Conservation (phyloP, 2,329 filamentous ascomycete species). For the Rutstroemia sp. region DNA sequence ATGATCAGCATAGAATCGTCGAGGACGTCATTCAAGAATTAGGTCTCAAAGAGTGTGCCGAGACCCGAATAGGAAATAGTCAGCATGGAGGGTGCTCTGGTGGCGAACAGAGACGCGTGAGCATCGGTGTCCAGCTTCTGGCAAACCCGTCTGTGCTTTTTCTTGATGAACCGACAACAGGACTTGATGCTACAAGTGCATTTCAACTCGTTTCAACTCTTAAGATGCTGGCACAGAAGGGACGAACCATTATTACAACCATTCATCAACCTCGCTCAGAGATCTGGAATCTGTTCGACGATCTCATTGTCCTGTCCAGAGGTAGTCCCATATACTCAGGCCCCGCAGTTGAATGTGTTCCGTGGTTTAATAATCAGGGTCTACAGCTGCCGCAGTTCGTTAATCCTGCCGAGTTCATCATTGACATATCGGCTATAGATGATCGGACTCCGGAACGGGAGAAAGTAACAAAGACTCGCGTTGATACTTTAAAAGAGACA, state of each 20-base stretch:
- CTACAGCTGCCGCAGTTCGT: neutral
- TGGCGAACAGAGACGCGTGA: slow-evolving; percentile 65
- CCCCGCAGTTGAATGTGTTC: slow-evolving; percentile 13
- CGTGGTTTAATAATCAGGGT: neutral
- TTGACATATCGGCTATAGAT: neutral
- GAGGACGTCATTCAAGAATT: neutral
- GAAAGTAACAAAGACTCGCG: neutral
- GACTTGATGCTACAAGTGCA: slow-evolving; percentile 65
- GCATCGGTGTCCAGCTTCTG: slow-evolving; percentile 66
- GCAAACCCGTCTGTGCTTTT: slow-evolving; percentile 68
- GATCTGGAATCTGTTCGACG: slow-evolving; percentile 68
- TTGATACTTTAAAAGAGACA: neutral
- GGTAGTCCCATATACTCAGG: slow-evolving; percentile 62
- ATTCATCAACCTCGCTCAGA: slow-evolving; percentile 70
- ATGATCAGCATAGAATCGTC: slow-evolving; percentile 29
- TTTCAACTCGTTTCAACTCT: slow-evolving; percentile 62
- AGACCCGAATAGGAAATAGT: neutral
- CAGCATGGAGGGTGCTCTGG: slow-evolving; percentile 56
- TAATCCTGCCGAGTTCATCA: neutral
- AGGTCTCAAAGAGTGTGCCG: neutral
- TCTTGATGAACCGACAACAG: slow-evolving; percentile 68
- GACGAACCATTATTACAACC: slow-evolving; percentile 60
- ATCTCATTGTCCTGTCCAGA: slow-evolving; percentile 55
- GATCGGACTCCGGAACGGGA: neutral
- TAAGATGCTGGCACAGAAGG: slow-evolving; percentile 56